Conservation (phyloP, 116 monocot species). For the Zostera marina region DNA sequence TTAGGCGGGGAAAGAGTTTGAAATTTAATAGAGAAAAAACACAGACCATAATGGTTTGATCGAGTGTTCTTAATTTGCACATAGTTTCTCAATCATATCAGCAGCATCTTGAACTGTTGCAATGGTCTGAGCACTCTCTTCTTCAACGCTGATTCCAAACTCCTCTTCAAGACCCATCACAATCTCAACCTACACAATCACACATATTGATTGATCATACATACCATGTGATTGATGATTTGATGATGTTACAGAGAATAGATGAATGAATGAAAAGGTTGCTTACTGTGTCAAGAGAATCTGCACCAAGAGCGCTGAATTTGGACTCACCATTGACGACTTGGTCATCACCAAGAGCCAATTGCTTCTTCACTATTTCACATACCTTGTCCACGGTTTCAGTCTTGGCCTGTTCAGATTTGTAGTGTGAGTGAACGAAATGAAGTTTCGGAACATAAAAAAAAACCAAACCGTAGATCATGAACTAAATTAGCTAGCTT, state of each 20-base stretch:
- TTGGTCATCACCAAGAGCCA: constrained; percentile 19
- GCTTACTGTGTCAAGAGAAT: constrained; percentile 33
- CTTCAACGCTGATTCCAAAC: constrained; percentile 30
- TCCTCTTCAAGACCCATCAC: constrained; percentile 47
- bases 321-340: constrained; percentile 18
- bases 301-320: constrained; percentile 29
- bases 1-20: too few species aligned
- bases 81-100: constrained; percentile 28
- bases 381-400: constrained; percentile 35
- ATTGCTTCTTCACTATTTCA: constrained; percentile 31
- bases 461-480: not conserved
- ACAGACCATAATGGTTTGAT: too few species aligned
- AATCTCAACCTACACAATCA: constrained; percentile 27
- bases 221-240: not conserved
- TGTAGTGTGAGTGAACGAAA: not conserved
- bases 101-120: constrained; percentile 37
- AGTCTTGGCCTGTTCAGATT: constrained; percentile 21
- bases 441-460: not conserved
- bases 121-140: constrained; percentile 25
- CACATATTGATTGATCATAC: not conserved
- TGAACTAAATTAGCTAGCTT: not conserved
- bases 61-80: too few species aligned
- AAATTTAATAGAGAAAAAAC: too few species aligned
- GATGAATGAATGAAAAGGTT: not conserved
- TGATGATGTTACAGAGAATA: not conserved